A percentile compares a stretch with the other conserved stretches of the same genome.
phyloP scores from a whole-genome alignment of 306 rosid genomes.

The Prunus dulcis region DNA sequence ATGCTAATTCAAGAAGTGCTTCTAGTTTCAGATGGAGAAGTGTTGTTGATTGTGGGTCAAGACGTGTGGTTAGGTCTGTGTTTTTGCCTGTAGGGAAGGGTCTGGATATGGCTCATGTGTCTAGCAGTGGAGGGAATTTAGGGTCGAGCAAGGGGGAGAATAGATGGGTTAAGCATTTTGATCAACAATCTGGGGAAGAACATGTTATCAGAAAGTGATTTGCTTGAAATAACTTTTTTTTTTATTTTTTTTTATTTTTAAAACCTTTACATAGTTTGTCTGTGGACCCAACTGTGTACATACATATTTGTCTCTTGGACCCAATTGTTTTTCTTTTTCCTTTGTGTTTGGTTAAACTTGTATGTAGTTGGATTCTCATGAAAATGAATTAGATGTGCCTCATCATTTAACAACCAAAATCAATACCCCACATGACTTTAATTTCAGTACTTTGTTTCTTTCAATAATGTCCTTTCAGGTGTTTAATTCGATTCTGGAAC shows the following conservation, averaged over 20 bases:
- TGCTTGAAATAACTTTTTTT: background rate
- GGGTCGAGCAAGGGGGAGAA: conserved; percentile 25
- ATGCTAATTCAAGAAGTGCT: conserved; percentile 43
- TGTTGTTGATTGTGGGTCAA: conserved; percentile 42
- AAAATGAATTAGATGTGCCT: too few relatives aligned
- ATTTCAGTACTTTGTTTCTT: too few relatives aligned
- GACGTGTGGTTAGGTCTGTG: conserved; percentile 65
- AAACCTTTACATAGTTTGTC: background rate
- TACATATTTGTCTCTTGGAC: background rate
- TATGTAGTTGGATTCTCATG: too few relatives aligned
- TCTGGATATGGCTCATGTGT: conserved; percentile 72
- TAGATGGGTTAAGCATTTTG: conserved; percentile 78
- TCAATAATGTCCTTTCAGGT: too few relatives aligned
- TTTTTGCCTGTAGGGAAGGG: conserved; percentile 93
- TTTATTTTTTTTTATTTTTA: background rate
- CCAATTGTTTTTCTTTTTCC: background rate
- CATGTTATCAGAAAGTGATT: conserved; percentile 63
- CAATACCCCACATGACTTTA: background rate
- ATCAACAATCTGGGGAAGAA: conserved; percentile 79
- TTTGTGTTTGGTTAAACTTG: too few relatives aligned
- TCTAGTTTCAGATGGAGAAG: conserved; percentile 59
- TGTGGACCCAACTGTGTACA: background rate
- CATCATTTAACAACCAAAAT: background rate
- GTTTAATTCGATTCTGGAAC: too few relatives aligned
- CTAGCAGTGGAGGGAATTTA: conserved; percentile 32